These are phyloP conservation scores for Kodamaea anthophila DNA, from an alignment of 1,139 yeast genomes.

Conservation along the genomic window DNA sequence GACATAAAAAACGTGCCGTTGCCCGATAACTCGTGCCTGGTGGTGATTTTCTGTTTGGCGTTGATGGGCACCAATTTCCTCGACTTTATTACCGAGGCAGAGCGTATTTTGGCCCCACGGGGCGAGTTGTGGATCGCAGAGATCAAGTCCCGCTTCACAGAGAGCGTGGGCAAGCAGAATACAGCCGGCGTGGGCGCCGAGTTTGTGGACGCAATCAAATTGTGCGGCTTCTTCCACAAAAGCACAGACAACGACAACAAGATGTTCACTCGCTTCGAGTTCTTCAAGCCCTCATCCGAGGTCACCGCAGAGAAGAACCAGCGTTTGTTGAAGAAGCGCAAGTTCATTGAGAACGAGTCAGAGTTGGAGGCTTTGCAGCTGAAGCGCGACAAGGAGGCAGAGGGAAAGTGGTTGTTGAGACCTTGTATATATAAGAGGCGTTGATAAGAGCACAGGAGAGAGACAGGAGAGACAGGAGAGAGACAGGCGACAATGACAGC, in stretches of 20 bases:
- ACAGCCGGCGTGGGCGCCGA: conserved; percentile 52
- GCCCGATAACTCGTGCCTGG: conserved; percentile 66
- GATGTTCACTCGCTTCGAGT: conserved; percentile 93
- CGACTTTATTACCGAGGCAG: conserved; percentile 86
- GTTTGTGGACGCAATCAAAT: conserved; percentile 71
- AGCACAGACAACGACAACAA: conserved; percentile 81
- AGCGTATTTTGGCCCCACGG: conserved; percentile 77
- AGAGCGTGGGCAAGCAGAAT: conserved; percentile 28
- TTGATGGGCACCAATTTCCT: conserved; percentile 96
- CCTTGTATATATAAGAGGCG: conserved; percentile 96
- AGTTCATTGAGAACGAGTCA: conserved; percentile 65
- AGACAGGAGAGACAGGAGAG: neutral
- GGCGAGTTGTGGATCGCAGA: conserved; percentile 98
- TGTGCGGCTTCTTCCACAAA: conserved; percentile 81
- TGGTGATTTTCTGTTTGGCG: conserved; percentile 88
- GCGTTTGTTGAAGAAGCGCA: conserved; percentile 57
- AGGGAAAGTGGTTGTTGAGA: conserved; percentile 83
- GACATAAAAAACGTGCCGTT: conserved; percentile 90
- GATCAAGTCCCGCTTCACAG: conserved; percentile 85
- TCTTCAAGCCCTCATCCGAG: conserved; percentile 78
- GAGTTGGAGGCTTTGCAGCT: conserved; percentile 53
- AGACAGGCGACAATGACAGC: neutral
- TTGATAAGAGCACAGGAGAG: conserved; percentile 19
- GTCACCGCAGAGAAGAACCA: conserved; percentile 60
- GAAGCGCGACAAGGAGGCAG: conserved; percentile 55